A percentile compares a stretch with the other conserved stretches of the same genome.
Evolutionary conservation across 139 green algal genomes (phyloP).

Genomic region (Picochlorum sp.): DNA sequence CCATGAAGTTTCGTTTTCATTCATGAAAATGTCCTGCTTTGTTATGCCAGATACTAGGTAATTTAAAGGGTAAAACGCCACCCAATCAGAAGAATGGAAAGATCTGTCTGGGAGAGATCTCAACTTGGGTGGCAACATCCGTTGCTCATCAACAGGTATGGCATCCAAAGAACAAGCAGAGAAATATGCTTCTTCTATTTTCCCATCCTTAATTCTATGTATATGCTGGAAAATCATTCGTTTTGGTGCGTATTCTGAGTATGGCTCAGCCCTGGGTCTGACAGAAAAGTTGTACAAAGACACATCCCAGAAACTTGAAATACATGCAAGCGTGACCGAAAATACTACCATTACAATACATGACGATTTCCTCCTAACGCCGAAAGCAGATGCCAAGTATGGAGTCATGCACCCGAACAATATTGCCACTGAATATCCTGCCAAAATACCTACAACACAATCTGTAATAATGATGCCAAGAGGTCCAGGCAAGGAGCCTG

Average conservation of each 20-base stretch:
- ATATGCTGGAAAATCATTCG: constrained; percentile 29
- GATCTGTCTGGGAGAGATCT: not conserved
- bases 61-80: constrained; percentile 21
- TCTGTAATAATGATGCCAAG: constrained; percentile 1
- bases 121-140: not conserved
- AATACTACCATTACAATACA: not conserved
- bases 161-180: not conserved
- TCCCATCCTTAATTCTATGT: constrained; percentile 1
- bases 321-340: not conserved
- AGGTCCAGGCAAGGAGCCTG: not conserved
- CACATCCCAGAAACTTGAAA: too few species aligned
- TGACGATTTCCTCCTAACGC: not conserved
- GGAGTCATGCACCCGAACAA: not conserved
- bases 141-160: not conserved
- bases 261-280: too few species aligned
- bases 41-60: constrained; percentile 5
- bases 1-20: not conserved
- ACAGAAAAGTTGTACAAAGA: too few species aligned
- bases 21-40: not conserved
- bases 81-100: constrained; percentile 4
- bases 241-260: constrained; percentile 17
- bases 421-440: not conserved
- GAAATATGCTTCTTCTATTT: not conserved
- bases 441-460: not conserved
- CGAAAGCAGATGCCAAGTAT: constrained; percentile 2